These are phyloP conservation scores for Clonostachys rhizophaga DNA, from an alignment of 2,329 filamentous ascomycete genomes.

Conservation along the genomic window DNA sequence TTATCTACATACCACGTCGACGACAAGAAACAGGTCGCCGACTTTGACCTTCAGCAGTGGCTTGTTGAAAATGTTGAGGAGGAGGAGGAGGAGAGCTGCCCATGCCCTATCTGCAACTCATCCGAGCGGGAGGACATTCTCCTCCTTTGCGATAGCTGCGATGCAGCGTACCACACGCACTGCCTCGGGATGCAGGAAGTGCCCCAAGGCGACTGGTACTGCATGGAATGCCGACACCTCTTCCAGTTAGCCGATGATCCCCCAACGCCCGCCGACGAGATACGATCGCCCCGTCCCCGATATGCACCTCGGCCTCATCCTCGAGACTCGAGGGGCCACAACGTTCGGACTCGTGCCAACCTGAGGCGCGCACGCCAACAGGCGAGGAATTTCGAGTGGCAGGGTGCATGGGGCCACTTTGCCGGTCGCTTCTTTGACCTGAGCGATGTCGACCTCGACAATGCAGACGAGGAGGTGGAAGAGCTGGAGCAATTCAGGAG, in stretches of 20 bases:
- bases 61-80: conserved; percentile 66
- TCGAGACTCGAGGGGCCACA: conserved; percentile 23
- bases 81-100: conserved; percentile 62
- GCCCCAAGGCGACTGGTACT: conserved; percentile 82
- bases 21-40: conserved; percentile 84
- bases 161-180: conserved; percentile 85
- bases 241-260: conserved; percentile 27
- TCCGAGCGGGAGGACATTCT: conserved; percentile 79
- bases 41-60: conserved; percentile 76
- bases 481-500: conserved; percentile 55
- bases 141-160: conserved; percentile 87
- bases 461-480: conserved; percentile 59
- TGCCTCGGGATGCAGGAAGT: conserved; percentile 80
- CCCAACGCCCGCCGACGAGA: background rate
- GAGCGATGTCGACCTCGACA: conserved; percentile 34
- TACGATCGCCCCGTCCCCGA: conserved; percentile 8
- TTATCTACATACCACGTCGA: conserved; percentile 62
- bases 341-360: conserved; percentile 50
- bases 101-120: conserved; percentile 81
- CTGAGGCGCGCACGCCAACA: conserved; percentile 51
- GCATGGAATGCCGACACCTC: conserved; percentile 69
- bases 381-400: conserved; percentile 79
- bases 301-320: conserved; percentile 20
- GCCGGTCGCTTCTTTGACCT: conserved; percentile 57
- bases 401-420: conserved; percentile 74